Evolutionary conservation across 495 filamentous ascomycete genomes (phyloP).

Genomic region (Aspergillus baeticus): DNA sequence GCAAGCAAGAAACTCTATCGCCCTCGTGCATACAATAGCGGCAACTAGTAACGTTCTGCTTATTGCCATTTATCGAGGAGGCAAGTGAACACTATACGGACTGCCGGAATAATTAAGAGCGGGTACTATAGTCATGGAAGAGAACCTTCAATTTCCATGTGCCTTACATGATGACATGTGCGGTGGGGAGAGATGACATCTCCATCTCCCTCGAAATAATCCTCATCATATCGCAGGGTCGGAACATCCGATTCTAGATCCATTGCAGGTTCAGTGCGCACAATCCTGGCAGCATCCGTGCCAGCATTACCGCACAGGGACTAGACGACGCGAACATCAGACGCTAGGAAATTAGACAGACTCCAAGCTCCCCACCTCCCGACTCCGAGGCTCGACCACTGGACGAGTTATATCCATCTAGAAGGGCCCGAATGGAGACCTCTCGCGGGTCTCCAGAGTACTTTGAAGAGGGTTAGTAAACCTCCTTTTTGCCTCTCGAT

Average conservation of each 20-base stretch:
- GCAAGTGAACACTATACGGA: neutral
- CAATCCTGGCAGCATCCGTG: no score
- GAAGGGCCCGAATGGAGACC: neutral
- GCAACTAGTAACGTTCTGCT: no score
- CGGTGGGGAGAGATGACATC: neutral
- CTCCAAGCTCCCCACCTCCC: constrained; percentile 25
- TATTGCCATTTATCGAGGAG: no score
- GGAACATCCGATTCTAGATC: neutral
- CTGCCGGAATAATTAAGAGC: neutral
- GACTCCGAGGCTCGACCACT: constrained; percentile 24
- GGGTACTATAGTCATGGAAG: neutral
- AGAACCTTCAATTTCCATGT: constrained; percentile 3
- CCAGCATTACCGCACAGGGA: neutral
- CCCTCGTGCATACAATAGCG: no score
- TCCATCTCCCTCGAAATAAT: no score
- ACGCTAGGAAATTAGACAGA: neutral
- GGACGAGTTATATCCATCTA: constrained; percentile 4
- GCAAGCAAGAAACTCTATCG: no score
- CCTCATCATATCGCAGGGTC: neutral
- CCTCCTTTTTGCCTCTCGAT: constrained; percentile 15
- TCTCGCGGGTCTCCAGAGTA: no score
- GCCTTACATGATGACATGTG: constrained; percentile 15
- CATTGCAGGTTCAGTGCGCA: neutral
- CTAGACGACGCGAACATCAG: neutral
- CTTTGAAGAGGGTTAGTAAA: neutral